Base-by-base conservation (phyloP, 441 rosid species). In the Pelargonium cotyledonis region DNA sequence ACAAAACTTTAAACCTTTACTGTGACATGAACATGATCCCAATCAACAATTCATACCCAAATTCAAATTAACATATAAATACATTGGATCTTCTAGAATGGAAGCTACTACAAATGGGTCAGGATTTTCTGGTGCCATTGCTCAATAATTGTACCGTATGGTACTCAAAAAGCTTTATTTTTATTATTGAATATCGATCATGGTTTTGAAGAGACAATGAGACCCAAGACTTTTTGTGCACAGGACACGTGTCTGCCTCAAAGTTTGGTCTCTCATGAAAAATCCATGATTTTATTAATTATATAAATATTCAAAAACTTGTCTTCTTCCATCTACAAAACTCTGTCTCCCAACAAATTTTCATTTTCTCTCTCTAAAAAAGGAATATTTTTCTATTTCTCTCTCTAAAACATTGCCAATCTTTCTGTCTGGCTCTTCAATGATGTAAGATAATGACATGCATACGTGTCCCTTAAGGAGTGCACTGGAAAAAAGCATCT, bases 161-260 rank as follows among this genome's bases (percentile, higher is more conserved):
- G 61, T 55, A 55, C 61, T 55, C 26, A 55, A 55, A 55, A 55
- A 55, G 61, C 61, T 55, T 55, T 15, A 35, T 6, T 53, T 15
- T 16, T 6, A 55, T 53, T 53, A 53, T 53, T 44, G 14, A 44
- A 44, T 8, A 44, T 44, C 51, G 53, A 46, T 46, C n/a, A 11
- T 46, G 53, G 53, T 9, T 46, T 46, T 46, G 5, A 5, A 14
- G 53, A 35, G 40, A 35, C 40, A 35, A 35, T 35, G 40, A 35
- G 38, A 35, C 40, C 40, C 40, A 35, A 35, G 40, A 35, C 40
- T 43, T 43, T 43, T 43, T 5, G 8, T 5, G 21, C 63, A 19
- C 11, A 18, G 26, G 63, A 58, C 86, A 85, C 85, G 89, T 85
- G 89, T 74, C 78, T 15, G 8, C 71, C 74, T 73, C 74, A 72